Evolutionary conservation across 78 protist species (phyloP).

Genomic region (Parvularia atlantis): DNA sequence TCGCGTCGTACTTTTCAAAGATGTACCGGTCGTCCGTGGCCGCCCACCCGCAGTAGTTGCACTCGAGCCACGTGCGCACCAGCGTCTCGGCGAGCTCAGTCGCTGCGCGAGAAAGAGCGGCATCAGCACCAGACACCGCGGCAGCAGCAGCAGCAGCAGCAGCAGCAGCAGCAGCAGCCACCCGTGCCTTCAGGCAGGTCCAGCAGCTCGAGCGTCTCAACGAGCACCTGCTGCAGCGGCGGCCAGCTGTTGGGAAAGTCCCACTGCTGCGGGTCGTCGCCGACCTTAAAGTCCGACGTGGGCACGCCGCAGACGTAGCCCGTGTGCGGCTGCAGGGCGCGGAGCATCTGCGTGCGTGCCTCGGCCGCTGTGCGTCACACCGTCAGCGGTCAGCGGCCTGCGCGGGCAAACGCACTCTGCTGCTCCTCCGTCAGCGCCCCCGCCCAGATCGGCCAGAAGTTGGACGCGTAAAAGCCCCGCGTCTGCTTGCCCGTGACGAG

Average conservation of each 20-base stretch:
- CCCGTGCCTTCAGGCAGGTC: no score
- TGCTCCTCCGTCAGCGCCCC: background rate
- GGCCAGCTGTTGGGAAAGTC: constrained; percentile 55
- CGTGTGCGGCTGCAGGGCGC: no score
- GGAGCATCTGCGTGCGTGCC: no score
- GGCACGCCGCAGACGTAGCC: constrained; percentile 60
- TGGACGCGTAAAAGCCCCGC: background rate
- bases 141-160: no score
- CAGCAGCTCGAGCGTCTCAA: constrained; percentile 1
- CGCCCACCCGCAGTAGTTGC: constrained; percentile 32
- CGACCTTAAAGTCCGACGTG: constrained; percentile 16
- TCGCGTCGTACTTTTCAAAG: constrained; percentile 18
- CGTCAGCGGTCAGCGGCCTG: background rate
- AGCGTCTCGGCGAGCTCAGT: constrained; percentile 1
- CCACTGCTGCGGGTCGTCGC: constrained; percentile 40
- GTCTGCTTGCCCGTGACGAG: background rate
- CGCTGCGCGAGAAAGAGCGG: background rate
- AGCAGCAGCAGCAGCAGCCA: no score
- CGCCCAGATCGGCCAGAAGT: constrained; percentile 35
- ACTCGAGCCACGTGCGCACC: constrained; percentile 16
- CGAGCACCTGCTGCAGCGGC: constrained; percentile 44
- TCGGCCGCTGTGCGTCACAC: constrained; percentile 8
- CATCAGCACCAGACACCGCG: background rate
- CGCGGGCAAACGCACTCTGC: background rate
- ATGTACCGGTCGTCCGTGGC: background rate